Evolutionary conservation across 352 stramenopile species (phyloP), one percentile per base, ranked within the genome.

Genomic region (Phytopythium montanum): DNA sequence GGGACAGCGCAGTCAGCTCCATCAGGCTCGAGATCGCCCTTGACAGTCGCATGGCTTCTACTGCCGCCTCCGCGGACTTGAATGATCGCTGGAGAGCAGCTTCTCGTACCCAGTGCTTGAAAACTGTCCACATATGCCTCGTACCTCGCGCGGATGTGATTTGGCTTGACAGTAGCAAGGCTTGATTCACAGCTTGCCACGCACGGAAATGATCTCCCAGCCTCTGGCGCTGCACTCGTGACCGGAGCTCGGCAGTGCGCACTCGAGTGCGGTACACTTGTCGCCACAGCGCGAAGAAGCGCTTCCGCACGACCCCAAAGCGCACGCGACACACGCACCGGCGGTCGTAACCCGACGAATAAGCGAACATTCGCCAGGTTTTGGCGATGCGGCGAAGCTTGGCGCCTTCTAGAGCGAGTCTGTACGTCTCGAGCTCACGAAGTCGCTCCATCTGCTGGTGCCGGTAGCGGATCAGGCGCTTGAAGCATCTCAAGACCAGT

Each of bases 201-300:
- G 56, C 64, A 33, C 28, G 7, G 53, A 79, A 65, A 49, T 83
- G 66, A 4, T 65, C 7, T 25, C 2, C 23, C 8, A 76, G 26
- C 34, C 21, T 33, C 23, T 63, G 62, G 55, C 2, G 60, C 28
- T 36, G 26, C 8, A 65, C 41, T 56, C 62, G 65, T 7, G 3
- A 44, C 1, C 41, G 66, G 25, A 73, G 34, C 23, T 26, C 51
- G 14, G 59, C 44, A 10, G 66, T 60, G 14, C 55, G 38, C 28
- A 31, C 49, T n/a, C 41, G 29, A 26, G n/a, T 54, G 38, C 49
- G 66, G 50, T 55, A 53, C 18, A 65, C 69, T 54, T 71, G 56
- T 34, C 53, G 68, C 65, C 69, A 76, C 53, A 71, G 54, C 26
- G 62, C 28, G 52, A 76, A 67, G 54, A 64, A 71, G 33, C 59